phyloP scores from a whole-genome alignment of 345 rosid genomes.

The Angophora floribunda region DNA sequence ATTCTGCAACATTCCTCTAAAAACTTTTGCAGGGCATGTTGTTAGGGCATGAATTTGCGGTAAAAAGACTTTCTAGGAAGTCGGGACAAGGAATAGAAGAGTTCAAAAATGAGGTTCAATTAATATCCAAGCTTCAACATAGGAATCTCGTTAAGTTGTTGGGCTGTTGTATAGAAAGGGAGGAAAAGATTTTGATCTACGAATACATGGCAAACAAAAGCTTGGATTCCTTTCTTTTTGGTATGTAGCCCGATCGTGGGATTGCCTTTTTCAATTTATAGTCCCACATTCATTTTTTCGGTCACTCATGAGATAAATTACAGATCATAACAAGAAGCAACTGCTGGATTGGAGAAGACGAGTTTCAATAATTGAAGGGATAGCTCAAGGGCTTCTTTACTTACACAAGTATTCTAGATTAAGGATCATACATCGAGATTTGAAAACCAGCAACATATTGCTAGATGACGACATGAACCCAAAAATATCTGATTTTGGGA shows the following conservation, averaged over 20 bases:
- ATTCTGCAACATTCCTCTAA: background rate
- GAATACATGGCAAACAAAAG: constrained; percentile 18
- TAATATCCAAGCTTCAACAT: constrained; percentile 19
- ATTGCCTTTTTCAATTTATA: background rate
- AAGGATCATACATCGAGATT: constrained; percentile 19
- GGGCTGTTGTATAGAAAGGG: constrained; percentile 11
- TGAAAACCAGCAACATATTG: constrained; percentile 13
- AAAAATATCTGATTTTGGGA: constrained; percentile 22
- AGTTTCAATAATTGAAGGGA: constrained; percentile 9
- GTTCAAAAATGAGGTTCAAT: constrained; percentile 11
- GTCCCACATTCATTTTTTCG: background rate
- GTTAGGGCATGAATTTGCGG: background rate
- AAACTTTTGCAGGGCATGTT: background rate
- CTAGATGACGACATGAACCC: constrained; percentile 16
- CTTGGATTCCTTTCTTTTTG: constrained; percentile 11
- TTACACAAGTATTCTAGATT: constrained; percentile 18
- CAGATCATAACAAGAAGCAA: constrained; percentile 3
- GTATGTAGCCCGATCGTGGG: background rate
- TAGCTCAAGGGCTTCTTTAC: constrained; percentile 18
- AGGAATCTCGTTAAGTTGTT: constrained; percentile 13
- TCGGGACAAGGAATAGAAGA: constrained; percentile 15
- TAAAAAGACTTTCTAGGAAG: constrained; percentile 9
- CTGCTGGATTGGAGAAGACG: constrained; percentile 10
- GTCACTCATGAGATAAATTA: background rate
- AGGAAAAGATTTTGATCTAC: constrained; percentile 12